Conservation (phyloP, 208 protist species). For the Jaenimonas drosophilae region DNA sequence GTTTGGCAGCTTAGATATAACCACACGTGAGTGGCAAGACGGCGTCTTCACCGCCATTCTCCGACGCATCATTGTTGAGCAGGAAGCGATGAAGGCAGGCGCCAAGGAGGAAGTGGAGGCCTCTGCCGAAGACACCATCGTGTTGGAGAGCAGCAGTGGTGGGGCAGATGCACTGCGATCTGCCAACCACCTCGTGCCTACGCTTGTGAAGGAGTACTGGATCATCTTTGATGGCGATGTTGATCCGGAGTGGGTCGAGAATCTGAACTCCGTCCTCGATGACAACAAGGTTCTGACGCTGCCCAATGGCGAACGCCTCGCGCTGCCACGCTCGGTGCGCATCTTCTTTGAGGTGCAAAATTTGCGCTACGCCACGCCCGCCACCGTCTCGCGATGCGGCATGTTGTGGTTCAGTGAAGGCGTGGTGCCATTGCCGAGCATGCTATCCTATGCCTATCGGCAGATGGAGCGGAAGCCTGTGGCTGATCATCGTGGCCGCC, state of each 20-base stretch:
- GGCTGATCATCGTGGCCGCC: conserved; percentile 37
- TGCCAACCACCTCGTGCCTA: too few species aligned
- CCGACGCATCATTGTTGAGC: conserved; percentile 90
- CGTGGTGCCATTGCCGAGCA: conserved; percentile 84
- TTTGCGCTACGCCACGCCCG: conserved; percentile 95
- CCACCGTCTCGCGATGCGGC: conserved; percentile 97
- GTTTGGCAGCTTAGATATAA: conserved; percentile 97
- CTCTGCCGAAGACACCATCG: conserved; percentile 19
- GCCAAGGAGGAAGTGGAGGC: conserved; percentile 17
- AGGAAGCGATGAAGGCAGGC: conserved; percentile 19
- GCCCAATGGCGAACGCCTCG: conserved; percentile 98
- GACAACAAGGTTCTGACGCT: conserved; percentile 99
- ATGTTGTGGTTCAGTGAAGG: conserved; percentile 99
- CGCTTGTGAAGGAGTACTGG: conserved; percentile 96
- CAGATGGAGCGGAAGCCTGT: conserved; percentile 36
- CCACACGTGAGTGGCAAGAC: conserved; percentile 99
- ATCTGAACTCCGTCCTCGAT: conserved; percentile 98
- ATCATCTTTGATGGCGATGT: conserved; percentile 99
- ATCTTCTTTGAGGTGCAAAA: conserved; percentile 99
- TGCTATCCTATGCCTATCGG: conserved; percentile 40
- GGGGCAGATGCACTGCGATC: too few species aligned
- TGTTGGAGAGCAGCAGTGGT: conserved; percentile 9
- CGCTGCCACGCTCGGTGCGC: conserved; percentile 93
- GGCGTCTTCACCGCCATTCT: conserved; percentile 98
- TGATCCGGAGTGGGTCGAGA: conserved; percentile 99